These are phyloP conservation scores for Hymenoscyphus salicellus DNA, from an alignment of 2,329 filamentous ascomycete genomes.

Conservation along the genomic window DNA sequence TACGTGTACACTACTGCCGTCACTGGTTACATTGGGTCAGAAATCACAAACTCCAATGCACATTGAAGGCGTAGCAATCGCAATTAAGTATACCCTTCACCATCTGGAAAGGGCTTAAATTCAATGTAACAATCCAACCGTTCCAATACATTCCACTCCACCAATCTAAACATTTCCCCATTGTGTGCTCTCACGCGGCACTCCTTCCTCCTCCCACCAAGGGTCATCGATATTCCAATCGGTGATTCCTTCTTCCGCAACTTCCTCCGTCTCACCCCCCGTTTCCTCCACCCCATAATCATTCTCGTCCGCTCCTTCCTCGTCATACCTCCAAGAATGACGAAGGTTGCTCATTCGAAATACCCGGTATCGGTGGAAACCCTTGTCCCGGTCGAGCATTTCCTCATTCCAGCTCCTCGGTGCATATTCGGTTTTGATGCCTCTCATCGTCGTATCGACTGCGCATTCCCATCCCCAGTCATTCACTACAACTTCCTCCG, in stretches of 20 bases:
- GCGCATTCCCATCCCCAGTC: not conserved
- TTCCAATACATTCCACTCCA: not conserved
- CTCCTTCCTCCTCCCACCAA: not conserved
- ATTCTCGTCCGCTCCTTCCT: not conserved
- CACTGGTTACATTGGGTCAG: no score
- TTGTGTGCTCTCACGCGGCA: not conserved
- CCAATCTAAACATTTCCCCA: not conserved
- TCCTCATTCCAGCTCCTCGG: not conserved
- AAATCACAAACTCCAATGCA: no score
- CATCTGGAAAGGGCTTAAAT: not conserved
- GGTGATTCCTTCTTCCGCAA: not conserved
- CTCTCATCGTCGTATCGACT: not conserved
- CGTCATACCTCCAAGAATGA: not conserved
- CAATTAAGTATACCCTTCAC: not conserved
- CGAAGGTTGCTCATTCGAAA: slow-evolving; percentile 1
- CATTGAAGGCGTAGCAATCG: no score
- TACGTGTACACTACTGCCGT: no score
- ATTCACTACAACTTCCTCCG: not conserved
- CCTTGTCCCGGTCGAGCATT: not conserved
- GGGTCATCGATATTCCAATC: not conserved
- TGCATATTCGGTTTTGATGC: not conserved
- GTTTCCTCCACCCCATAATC: not conserved
- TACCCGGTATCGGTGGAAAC: not conserved
- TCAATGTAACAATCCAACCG: not conserved
- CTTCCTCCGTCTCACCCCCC: not conserved